Evolutionary conservation across 1,284 basidiomycete species (phyloP).

Genomic region (Apiotrichum montevideense): DNA sequence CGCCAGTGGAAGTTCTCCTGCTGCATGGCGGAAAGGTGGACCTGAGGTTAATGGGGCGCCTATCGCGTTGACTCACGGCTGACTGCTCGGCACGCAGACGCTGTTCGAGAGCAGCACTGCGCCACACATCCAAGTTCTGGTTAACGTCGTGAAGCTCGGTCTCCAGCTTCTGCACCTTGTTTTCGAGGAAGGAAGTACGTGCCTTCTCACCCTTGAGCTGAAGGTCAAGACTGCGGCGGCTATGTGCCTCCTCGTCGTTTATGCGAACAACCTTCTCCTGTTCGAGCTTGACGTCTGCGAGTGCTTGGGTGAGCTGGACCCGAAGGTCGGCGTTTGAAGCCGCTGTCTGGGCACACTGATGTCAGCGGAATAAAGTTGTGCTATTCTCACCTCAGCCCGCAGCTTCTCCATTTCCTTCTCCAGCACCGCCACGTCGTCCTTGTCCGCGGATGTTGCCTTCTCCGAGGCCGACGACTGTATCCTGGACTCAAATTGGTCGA

Average conservation of each 20-base stretch:
- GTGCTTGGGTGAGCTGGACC: constrained; percentile 12
- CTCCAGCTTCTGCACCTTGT: constrained; percentile 8
- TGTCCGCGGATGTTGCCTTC: background rate
- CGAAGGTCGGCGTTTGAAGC: constrained; percentile 2
- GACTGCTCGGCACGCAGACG: constrained; percentile 14
- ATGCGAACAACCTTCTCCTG: constrained; percentile 11
- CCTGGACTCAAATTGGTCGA: background rate
- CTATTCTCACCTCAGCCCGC: constrained; percentile 3
- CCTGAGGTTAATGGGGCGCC: constrained; percentile 1
- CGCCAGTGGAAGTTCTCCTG: constrained; percentile 22
- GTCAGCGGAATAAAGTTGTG: constrained; percentile 5
- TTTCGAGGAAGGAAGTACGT: constrained; percentile 14
- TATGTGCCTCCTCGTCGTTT: constrained; percentile 10
- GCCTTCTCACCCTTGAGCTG: constrained; percentile 18
- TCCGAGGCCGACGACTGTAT: background rate
- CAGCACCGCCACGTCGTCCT: constrained; percentile 2
- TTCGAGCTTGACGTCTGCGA: constrained; percentile 7
- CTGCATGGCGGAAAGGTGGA: constrained; percentile 15
- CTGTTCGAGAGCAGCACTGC: constrained; percentile 14
- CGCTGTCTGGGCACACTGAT: background rate
- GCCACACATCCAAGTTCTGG: constrained; percentile 17
- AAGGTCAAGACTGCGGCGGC: constrained; percentile 11
- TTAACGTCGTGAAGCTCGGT: constrained; percentile 8
- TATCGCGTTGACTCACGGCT: background rate
- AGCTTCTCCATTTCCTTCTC: constrained; percentile 8